Evolutionary conservation across 257 asterid species (phyloP), one percentile per base, ranked within the genome.

Genomic region (Striga asiatica): DNA sequence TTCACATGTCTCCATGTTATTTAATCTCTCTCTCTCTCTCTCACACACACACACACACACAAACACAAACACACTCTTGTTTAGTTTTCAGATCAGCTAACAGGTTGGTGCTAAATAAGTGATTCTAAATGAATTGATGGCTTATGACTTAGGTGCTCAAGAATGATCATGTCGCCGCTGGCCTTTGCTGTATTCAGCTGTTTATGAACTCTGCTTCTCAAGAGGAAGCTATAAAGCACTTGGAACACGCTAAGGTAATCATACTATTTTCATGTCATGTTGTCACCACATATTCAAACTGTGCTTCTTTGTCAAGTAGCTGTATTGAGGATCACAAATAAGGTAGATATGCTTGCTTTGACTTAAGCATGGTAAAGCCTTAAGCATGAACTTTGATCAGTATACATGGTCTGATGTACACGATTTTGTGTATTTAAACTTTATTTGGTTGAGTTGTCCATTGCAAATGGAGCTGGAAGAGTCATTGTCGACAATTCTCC

Each of bases 101-200:
- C 12, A 35, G 47, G 62, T 51, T 17, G 39, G 18, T 12, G 29
- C 24, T 42, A 24, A 29, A 50, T 47, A 47, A 25, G 31, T 66
- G 39, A 12, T 54, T 53, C 68, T 60, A 29, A 58, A 29, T 46
- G 39, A 50, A 57, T 41, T 58, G 69, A 52, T 70, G 72, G 56
- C 17, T 58, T 69, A 82, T 70, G 72, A 54, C 24, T 58, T 72
- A 85, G 98, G 98, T 91, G 76, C 75, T 88, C 66, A 91, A 79
- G 77, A 91, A 82, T 75, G 98, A 91, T 68, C 89, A 87, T 11
- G 77, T 91, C 51, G 96, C 97, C 14, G 95, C 95, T 60, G 98
- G 97, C 59, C 89, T 87, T 61, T 91, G 97, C 72, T 91, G 94
- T 71, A 82, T 91, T 62, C 98, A 91, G 77, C 77, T 91, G 71